Evolutionary conservation across 345 rosid species (phyloP).

Genomic region (Mallotus nudiflorus): DNA sequence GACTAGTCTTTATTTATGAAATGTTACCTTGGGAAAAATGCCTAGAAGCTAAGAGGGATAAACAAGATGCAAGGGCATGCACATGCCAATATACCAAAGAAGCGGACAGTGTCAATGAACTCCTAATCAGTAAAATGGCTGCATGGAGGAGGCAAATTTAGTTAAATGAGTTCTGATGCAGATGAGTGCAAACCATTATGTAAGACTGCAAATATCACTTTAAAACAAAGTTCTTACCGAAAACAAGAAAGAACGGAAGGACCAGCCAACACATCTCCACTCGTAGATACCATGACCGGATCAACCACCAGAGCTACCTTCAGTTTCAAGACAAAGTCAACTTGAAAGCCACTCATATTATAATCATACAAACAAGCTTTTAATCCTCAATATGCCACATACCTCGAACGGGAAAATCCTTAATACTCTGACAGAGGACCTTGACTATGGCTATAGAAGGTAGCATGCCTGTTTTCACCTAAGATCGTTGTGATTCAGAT

Average conservation of each 20-base stretch:
- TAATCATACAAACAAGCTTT: neutral
- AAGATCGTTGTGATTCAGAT: slow-evolving; percentile 14
- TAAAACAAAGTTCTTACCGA: slow-evolving; percentile 35
- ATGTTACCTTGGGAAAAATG: neutral
- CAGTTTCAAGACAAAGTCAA: slow-evolving; percentile 37
- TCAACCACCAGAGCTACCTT: slow-evolving; percentile 94
- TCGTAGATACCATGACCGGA: slow-evolving; percentile 97
- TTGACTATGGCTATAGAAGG: slow-evolving; percentile 70
- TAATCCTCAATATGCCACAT: slow-evolving; percentile 15
- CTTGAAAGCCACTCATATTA: slow-evolving; percentile 21
- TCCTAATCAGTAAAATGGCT: neutral
- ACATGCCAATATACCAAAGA: neutral
- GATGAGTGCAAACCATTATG: neutral
- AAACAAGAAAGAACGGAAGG: slow-evolving; percentile 67
- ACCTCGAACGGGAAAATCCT: slow-evolving; percentile 70
- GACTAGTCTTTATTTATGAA: too few species aligned
- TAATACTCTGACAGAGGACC: slow-evolving; percentile 53
- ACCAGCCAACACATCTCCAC: slow-evolving; percentile 85
- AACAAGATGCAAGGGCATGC: neutral
- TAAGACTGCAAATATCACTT: neutral
- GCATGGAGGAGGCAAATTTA: neutral
- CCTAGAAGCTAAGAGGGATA: neutral
- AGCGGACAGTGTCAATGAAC: neutral
- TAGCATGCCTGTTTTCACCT: slow-evolving; percentile 98
- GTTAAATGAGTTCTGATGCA: neutral